Percentiles rank a stretch among this genome's conserved stretches.
These are phyloP conservation scores for Besnoitia besnoiti DNA, from an alignment of 169 alveolate species.

Conservation along the genomic window DNA sequence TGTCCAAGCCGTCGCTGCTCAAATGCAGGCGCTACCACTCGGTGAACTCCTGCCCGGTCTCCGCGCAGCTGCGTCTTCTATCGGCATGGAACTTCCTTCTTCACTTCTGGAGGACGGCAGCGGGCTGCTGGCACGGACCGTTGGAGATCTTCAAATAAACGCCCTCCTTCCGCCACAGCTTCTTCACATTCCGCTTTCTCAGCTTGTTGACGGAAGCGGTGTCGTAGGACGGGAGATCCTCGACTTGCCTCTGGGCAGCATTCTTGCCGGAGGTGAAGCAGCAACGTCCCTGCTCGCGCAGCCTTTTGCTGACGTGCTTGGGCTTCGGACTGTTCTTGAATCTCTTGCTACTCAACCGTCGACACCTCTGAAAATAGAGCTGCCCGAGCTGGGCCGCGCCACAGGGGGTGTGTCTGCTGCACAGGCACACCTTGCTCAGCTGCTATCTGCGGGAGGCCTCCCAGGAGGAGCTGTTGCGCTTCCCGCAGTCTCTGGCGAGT, in stretches of 20 bases:
- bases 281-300: constrained; percentile 21
- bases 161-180: constrained; percentile 21
- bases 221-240: not conserved
- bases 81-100: not conserved
- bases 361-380: not conserved
- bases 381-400: not conserved
- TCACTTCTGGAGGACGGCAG: not conserved
- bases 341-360: not conserved
- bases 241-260: constrained; percentile 21
- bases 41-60: constrained; percentile 1
- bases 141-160: constrained; percentile 19
- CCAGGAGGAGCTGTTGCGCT: constrained; percentile 22
- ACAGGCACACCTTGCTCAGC: not conserved
- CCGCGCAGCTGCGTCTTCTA: not conserved
- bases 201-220: constrained; percentile 25
- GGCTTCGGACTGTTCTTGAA: not conserved
- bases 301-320: constrained; percentile 24
- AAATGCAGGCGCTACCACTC: not conserved
- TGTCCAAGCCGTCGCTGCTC: not conserved
- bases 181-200: not conserved
- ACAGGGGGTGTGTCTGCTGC: not conserved
- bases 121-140: not conserved
- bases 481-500: constrained; percentile 19
- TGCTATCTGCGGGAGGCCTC: not conserved
- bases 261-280: constrained; percentile 27